phyloP scores from a whole-genome alignment of 2,329 filamentous ascomycete species.

The Erysiphe pulchra region DNA sequence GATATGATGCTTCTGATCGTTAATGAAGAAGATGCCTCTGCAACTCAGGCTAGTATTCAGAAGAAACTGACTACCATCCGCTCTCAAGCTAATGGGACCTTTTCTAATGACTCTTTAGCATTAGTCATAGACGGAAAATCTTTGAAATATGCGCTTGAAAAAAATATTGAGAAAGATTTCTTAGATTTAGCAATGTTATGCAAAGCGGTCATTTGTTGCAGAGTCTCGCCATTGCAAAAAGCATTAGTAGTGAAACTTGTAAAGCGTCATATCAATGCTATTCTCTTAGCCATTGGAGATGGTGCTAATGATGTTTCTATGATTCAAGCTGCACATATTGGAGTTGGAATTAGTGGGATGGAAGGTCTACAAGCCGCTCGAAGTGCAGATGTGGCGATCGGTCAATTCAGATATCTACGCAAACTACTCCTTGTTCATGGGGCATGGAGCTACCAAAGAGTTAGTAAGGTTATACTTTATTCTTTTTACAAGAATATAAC shows the following conservation, averaged over 20 bases:
- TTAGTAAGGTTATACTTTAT: conserved; percentile 91
- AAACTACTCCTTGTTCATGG: conserved; percentile 90
- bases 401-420: conserved; percentile 79
- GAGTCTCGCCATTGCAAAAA: conserved; percentile 91
- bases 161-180: conserved; percentile 80
- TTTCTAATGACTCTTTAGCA: conserved; percentile 67
- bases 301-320: conserved; percentile 99
- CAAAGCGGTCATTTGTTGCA: conserved; percentile 96
- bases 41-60: conserved; percentile 65
- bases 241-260: conserved; percentile 94
- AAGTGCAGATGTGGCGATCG: conserved; percentile 87
- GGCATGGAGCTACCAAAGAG: conserved; percentile 89
- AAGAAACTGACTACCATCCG: conserved; percentile 86
- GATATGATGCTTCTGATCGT: conserved; percentile 96
- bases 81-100: conserved; percentile 50
- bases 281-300: conserved; percentile 86
- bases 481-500: conserved; percentile 99
- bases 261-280: conserved; percentile 69
- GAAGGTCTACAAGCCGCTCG: conserved; percentile 92
- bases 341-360: conserved; percentile 87
- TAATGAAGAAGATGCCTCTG: conserved; percentile 62
- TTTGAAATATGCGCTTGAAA: conserved; percentile 75
- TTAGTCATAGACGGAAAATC: conserved; percentile 93
- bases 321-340: conserved; percentile 97
- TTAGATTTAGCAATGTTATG: conserved; percentile 83